Conservation (phyloP, 202 grass and related monocot genomes). For the Zizania palustris region DNA sequence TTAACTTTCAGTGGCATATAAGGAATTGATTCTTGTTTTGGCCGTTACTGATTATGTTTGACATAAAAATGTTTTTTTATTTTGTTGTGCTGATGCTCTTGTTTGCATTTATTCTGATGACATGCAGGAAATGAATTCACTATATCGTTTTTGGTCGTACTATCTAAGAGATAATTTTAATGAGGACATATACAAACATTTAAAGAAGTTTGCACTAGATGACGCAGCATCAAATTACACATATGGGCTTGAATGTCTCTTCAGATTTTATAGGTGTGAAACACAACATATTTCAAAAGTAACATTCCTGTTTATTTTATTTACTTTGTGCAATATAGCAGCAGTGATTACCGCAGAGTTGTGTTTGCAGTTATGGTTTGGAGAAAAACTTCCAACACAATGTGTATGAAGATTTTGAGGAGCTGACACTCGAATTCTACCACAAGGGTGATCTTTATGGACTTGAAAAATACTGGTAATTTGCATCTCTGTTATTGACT, state of each 20-base stretch:
- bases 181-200: constrained; percentile 88
- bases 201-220: constrained; percentile 80
- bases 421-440: constrained; percentile 74
- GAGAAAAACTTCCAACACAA: constrained; percentile 86
- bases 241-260: constrained; percentile 96
- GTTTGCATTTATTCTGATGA: constrained; percentile 14
- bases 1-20: too few species aligned
- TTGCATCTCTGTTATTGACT: constrained; percentile 24
- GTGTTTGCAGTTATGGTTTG: constrained; percentile 89
- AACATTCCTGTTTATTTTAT: not conserved
- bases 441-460: constrained; percentile 89
- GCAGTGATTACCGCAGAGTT: not conserved
- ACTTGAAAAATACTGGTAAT: constrained; percentile 99
- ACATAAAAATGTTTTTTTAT: not conserved
- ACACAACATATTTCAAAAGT: constrained; percentile 26
- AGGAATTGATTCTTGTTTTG: constrained; percentile 23
- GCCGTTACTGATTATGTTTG: constrained; percentile 25
- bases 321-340: constrained; percentile 25
- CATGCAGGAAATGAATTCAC: constrained; percentile 98
- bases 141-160: constrained; percentile 98
- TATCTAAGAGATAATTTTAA: constrained; percentile 95
- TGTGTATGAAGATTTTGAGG: constrained; percentile 96
- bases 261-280: constrained; percentile 95
- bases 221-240: constrained; percentile 83
- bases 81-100: not conserved